Evolutionary conservation across 306 rosid genomes (phyloP), one percentile per base, ranked within the genome.

Genomic region (Castanea mollissima): DNA sequence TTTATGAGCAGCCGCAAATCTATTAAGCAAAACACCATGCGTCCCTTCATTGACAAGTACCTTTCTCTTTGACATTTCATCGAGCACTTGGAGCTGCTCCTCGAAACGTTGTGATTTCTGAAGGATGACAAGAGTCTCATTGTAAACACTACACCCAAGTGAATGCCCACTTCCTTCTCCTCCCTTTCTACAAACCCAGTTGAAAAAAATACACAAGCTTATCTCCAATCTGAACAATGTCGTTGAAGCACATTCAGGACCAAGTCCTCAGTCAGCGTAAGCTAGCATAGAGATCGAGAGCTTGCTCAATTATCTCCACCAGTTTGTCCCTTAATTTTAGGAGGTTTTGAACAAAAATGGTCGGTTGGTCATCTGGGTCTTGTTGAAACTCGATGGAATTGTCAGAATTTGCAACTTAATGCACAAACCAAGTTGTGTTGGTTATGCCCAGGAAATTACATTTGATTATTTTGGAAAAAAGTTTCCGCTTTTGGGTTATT

Each of bases 211-310:
- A 78, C 68, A 55, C 79, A 79, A 5, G 97, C 95, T 6, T 83
- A 88, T 74, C 65, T 88, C 98, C 97, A 94, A 80, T 94, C 94
- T 5, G 92, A 84, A 59, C 81, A 91, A 65, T 87, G 97, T 55
- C 95, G 83, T 52, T 74, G 81, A 14, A 92, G 91, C 20, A 90
- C 94, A 11, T 85, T 76, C 73, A 91, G 84, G 56, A 91, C 90
- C 71, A 90, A 88, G 51, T 78, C 79, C 51, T 88, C 80, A 44
- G 77, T 76, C 13, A 87, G 72, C 58, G 63, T 65, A 41, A 91
- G 57, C n/a, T 73, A 85, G 73, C 87, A 76, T 1, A 59, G 91
- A 56, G 91, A 56, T 78, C 80, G 12, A 91, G 93, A 57, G 94
- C 97, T 44, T 41, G 80, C 59, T 91, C 88, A 25, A 91, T 58